phyloP scores from a whole-genome alignment of 2,329 filamentous ascomycete genomes.

The Onygenales sp. region DNA sequence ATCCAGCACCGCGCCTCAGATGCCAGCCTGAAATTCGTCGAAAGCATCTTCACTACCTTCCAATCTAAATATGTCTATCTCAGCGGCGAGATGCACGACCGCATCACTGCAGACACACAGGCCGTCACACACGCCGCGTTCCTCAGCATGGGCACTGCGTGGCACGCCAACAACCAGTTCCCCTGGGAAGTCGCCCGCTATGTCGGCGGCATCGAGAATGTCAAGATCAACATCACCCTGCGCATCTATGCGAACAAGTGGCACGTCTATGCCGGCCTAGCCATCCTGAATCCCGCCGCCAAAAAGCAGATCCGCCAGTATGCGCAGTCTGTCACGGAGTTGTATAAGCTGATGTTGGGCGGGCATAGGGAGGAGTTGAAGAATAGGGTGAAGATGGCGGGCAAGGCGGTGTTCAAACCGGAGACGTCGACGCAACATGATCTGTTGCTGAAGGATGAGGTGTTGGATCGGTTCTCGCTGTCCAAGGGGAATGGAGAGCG shows the following conservation, averaged over 20 bases:
- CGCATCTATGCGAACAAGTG: conserved; percentile 98
- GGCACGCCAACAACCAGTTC: conserved; percentile 91
- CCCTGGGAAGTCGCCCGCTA: conserved; percentile 97
- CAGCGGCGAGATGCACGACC: conserved; percentile 78
- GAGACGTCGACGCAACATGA: conserved; percentile 44
- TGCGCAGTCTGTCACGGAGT: conserved; percentile 78
- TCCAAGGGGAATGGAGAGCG: conserved; percentile 57
- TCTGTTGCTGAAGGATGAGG: conserved; percentile 65
- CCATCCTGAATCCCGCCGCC: conserved; percentile 90
- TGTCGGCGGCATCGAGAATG: conserved; percentile 94
- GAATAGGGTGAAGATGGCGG: conserved; percentile 66
- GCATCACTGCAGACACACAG: conserved; percentile 96
- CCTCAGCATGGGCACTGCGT: conserved; percentile 93
- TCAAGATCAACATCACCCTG: conserved; percentile 96
- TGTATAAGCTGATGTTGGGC: conserved; percentile 95
- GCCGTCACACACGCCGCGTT: conserved; percentile 97
- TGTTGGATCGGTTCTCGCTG: conserved; percentile 82
- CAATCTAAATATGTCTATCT: conserved; percentile 80
- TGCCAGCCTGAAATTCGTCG: conserved; percentile 65
- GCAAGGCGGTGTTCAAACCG: conserved; percentile 57
- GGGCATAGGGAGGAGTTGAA: conserved; percentile 69
- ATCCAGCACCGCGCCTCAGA: conserved; percentile 87
- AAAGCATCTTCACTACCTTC: conserved; percentile 72
- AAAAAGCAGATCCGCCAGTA: conserved; percentile 91
- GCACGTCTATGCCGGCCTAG: conserved; percentile 97